These are phyloP conservation scores for Pyrenophora tritici-repentis DNA, from an alignment of 2,329 filamentous ascomycete species.

Conservation along the genomic window DNA sequence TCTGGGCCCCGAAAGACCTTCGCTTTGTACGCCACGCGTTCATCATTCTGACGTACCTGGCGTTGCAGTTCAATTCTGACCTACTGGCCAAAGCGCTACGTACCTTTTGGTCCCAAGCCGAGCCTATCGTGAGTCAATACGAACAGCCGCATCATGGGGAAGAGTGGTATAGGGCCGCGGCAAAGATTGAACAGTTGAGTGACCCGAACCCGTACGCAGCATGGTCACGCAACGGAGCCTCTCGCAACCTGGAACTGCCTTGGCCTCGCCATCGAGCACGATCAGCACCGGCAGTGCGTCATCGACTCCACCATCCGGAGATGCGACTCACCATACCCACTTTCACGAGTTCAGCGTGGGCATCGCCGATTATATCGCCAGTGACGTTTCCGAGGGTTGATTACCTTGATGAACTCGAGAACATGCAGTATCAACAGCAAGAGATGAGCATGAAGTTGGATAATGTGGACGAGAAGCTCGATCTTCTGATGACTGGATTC, in stretches of 20 bases:
- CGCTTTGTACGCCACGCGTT: background rate
- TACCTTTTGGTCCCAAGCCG: background rate
- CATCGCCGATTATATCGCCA: background rate
- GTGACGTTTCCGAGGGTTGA: background rate
- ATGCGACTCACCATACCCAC: background rate
- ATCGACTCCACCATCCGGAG: background rate
- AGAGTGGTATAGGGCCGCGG: background rate
- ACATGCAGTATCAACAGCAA: background rate
- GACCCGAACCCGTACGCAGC: background rate
- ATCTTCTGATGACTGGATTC: background rate
- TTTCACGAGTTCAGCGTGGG: background rate
- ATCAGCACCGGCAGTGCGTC: constrained; percentile 1
- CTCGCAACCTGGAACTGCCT: background rate
- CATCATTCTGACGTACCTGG: background rate
- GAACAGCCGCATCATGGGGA: background rate
- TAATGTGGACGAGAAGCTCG: constrained; percentile 1
- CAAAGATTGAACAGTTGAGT: background rate
- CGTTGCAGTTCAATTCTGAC: background rate
- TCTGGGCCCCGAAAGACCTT: background rate
- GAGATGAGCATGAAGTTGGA: background rate
- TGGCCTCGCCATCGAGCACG: background rate
- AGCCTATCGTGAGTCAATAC: background rate
- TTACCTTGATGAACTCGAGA: background rate
- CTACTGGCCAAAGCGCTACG: constrained; percentile 1
- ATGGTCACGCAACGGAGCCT: background rate